Conservation (phyloP, 768 basidiomycete genomes). For the Piloderma croceum region DNA sequence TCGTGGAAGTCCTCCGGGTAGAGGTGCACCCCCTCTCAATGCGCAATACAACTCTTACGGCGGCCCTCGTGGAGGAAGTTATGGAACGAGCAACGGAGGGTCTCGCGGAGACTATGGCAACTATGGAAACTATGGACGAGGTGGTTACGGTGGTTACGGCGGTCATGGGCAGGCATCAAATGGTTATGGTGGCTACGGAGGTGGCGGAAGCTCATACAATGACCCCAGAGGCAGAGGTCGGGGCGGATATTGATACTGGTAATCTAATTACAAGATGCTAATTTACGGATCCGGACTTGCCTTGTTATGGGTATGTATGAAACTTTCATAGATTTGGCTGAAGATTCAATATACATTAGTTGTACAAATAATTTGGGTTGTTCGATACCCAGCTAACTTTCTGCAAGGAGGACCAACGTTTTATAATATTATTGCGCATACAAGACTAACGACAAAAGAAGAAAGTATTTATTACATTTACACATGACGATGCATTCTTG, state of each 20-base stretch:
- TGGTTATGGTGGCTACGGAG: conserved; percentile 4
- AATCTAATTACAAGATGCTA: no score
- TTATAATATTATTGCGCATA: no score
- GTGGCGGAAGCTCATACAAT: conserved; percentile 4
- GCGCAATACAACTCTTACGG: conserved; percentile 15
- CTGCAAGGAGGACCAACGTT: no score
- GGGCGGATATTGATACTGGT: conserved; percentile 9
- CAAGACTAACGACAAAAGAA: no score
- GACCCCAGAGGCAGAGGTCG: conserved; percentile 14
- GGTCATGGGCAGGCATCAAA: conserved; percentile 11
- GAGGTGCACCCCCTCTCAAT: conserved; percentile 22
- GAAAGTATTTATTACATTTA: no score
- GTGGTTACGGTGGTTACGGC: conserved; percentile 25
- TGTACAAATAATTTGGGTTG: no score
- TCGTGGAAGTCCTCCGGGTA: conserved; percentile 19
- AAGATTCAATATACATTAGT: no score
- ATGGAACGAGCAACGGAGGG: conserved; percentile 13
- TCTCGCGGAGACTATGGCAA: conserved; percentile 13
- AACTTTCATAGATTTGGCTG: no score
- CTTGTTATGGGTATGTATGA: no score
- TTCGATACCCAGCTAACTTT: no score
- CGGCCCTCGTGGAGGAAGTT: conserved; percentile 5
- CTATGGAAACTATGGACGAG: conserved; percentile 24
- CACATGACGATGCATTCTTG: no score
- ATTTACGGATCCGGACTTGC: no score